Base-by-base conservation (phyloP, 768 basidiomycete genomes). In the Mycena indigotica region DNA sequence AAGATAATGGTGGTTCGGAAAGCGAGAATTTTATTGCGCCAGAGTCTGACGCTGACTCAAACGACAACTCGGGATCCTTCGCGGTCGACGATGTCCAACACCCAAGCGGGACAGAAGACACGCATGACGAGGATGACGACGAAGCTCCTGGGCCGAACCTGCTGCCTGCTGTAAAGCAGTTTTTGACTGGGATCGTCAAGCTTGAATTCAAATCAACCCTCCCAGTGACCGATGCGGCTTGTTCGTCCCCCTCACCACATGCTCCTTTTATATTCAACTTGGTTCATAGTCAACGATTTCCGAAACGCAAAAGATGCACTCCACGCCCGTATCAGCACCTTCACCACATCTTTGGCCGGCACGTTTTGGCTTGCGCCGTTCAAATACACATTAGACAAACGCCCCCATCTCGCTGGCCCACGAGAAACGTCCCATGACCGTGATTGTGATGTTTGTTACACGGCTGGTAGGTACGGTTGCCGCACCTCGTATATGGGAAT, bases 281-380 rank as follows among this genome's bases (percentile, higher is more conserved):
- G n/a, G n/a, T n/a, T n/a, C n/a, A n/a, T n/a, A n/a, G n/a, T n/a
- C n/a, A n/a, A n/a, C n/a, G n/a, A n/a, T n/a, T 57, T 50, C 17
- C 24, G 45, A 12, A 39, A 52, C 12, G 48, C 60, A 4, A 5
- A 44, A 15, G 17, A 28, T 10, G 40, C 46, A 8, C 12, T 61
- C 29, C 25, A 44, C 25, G n/a, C 4, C 3, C 60, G 29, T 24
- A 32, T 40, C 3, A 50, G 54, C 2, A 38, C 48, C 17, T 23
- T 44, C 8, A 55, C 56, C 5, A 30, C 44, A 23, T 23, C 39
- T 4, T 28, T 56, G 39, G n/a, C 32, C 19, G 8, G 41, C 17
- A 45, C 60, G 2, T 57, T 56, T 15, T 61, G 60, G 60, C 40
- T 50, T 19, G 41, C 39, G 12, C 56, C 60, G 25, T 61, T 61